Base-by-base conservation (phyloP, 2,329 filamentous ascomycete genomes). In the Aspergillus neotritici region DNA sequence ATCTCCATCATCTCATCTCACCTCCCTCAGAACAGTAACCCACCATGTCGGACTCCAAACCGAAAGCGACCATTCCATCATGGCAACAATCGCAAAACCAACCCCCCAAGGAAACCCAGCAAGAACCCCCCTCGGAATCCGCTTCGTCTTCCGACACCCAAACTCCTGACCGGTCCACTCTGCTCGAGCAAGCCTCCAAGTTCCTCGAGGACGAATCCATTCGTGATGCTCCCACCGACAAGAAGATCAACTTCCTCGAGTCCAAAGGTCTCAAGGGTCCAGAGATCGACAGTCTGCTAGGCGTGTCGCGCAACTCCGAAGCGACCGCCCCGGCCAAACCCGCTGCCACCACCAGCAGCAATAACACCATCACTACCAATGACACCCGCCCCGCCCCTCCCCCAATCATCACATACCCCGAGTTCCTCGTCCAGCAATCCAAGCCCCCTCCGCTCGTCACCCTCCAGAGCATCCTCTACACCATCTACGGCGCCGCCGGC, bases 201-300 rank as follows among this genome's bases (percentile, higher is more conserved):
- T 96, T 95, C 60, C 76, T 96, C 4, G 73, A 86, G 39, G 84
- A 94, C 47, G 80, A 86, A 6, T 73, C 76, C 14, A 86, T 95
- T 44, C 80, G 77, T 46, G 71, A 83, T 64, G 80, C 84, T 29
- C 74, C 84, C 0, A 74, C 75, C 34, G 83, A 87, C 43, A 83
- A 81, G 65, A 94, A 94, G 69, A 72, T 78, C 14, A 77, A 78
- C 6, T 95, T 95, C 54, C 70, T 96, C 1, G 76, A 82, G 57
- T 79, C 79, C 39, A 96, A 96, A 63, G 87, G 87, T 3, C 70
- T 95, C 6, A 69, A 68, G 3, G 69, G 77, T 4, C 72, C 76
- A 28, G 81, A 91, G 48, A 87, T 94, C 48, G 71, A 86, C 52
- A 70, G 72, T 38, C 71, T 94, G 6, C 67, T 95, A 49, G 71